Evolutionary conservation across 352 stramenopile species (phyloP).

Genomic region (Phytophthora capsici): DNA sequence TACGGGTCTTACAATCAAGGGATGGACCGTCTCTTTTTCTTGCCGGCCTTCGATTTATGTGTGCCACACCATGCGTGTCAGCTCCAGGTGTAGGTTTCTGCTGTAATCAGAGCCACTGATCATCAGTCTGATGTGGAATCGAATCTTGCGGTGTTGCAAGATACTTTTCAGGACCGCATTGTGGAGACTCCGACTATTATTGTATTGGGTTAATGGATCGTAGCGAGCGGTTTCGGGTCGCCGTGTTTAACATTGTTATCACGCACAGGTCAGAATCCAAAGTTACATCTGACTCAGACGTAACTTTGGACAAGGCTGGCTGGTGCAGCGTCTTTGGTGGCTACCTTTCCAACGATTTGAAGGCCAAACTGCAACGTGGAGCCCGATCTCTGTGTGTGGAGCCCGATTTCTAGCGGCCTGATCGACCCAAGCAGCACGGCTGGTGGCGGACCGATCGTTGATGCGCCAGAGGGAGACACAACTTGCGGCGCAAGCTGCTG

Average conservation of each 20-base stretch:
- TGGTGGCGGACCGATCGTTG: slow-evolving; percentile 20
- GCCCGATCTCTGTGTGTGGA: slow-evolving; percentile 14
- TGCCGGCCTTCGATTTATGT: slow-evolving; percentile 24
- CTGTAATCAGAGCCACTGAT: background rate
- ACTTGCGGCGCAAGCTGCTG: background rate
- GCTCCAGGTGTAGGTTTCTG: slow-evolving; percentile 1
- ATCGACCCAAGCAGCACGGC: slow-evolving; percentile 13
- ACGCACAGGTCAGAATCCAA: slow-evolving; percentile 9
- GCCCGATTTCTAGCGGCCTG: no score
- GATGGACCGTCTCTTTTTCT: slow-evolving; percentile 1
- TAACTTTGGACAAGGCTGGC: slow-evolving; percentile 9
- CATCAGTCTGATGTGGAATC: slow-evolving; percentile 10
- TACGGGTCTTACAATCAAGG: slow-evolving; percentile 17
- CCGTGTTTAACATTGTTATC: slow-evolving; percentile 1
- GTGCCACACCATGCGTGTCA: slow-evolving; percentile 20
- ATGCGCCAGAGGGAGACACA: slow-evolving; percentile 7
- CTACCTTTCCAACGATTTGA: slow-evolving; percentile 37
- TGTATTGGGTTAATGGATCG: background rate
- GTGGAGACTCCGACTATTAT: slow-evolving; percentile 9
- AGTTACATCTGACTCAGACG: no score
- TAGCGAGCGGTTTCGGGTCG: background rate
- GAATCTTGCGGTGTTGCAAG: slow-evolving; percentile 8
- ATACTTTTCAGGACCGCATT: slow-evolving; percentile 7
- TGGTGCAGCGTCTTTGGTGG: slow-evolving; percentile 31
- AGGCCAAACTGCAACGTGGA: slow-evolving; percentile 25